phyloP scores from a whole-genome alignment of 257 asterid genomes.

The Fraxinus cuspidata region DNA sequence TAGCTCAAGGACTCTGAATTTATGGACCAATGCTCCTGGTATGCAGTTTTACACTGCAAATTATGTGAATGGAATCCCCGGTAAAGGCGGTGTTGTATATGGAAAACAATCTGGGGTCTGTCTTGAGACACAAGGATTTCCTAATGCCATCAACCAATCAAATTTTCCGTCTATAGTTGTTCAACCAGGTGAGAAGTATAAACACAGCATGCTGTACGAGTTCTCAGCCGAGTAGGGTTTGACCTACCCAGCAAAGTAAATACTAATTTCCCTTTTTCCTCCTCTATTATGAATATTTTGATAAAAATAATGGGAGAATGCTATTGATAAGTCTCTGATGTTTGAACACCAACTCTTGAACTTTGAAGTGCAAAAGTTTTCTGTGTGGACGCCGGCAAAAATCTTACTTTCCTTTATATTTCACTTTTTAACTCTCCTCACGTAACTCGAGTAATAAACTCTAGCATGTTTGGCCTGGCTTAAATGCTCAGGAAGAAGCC shows the following conservation, averaged over 20 bases:
- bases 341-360: not conserved
- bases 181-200: constrained; percentile 78
- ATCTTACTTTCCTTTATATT: not conserved
- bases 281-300: not conserved
- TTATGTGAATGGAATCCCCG: constrained; percentile 68
- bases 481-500: not conserved
- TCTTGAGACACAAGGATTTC: constrained; percentile 95
- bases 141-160: constrained; percentile 79
- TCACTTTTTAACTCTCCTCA: not conserved
- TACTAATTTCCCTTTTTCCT: not conserved
- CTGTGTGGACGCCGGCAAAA: not conserved
- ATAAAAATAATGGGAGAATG: not conserved
- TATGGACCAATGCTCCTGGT: constrained; percentile 95
- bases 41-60: constrained; percentile 97
- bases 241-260: not conserved
- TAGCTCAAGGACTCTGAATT: constrained; percentile 75
- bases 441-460: not conserved
- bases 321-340: not conserved
- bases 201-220: constrained; percentile 82
- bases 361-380: not conserved
- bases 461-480: not conserved
- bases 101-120: constrained; percentile 77
- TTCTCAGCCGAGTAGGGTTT: constrained; percentile 58
- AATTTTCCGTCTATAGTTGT: constrained; percentile 78
- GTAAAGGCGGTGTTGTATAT: constrained; percentile 79